Evolutionary conservation across 768 basidiomycete species (phyloP), one percentile per base, ranked within the genome.

Genomic region (Pulveroboletus ravenelii): DNA sequence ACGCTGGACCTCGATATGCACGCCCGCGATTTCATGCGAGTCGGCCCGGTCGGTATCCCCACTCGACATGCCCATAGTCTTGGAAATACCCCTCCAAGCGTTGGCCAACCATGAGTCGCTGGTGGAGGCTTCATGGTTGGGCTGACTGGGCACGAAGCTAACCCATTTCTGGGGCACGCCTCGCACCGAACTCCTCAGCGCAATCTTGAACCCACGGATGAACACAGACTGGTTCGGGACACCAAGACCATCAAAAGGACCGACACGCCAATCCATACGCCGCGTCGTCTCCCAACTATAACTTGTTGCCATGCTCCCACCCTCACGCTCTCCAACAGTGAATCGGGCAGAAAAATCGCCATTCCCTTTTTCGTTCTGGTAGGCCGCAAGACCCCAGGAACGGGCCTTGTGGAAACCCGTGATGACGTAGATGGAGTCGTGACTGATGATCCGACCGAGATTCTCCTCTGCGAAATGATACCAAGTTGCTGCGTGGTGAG

Each of bases 401-500:
- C 52, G 53, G 3, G 62, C 59, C 20, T 54, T 62, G 46, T 64
- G 52, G 7, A 62, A 31, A 1, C 62, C 62, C 5, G 60, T 72
- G 36, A 72, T 60, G 32, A 72, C 56, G 34, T 72, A 72, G 37
- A 70, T 58, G 15, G 63, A 50, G 10, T 68, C 64, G 35, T 65
- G 65, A 35, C 61, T 61, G n/a, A 62, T 62, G 47, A 54, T 55
- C 41, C 63, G 61, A 9, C 63, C 63, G 43, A 65, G 61, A 0
- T 54, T 45, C 23, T 50, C 55, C 48, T 65, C 60, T 9, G 58
- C 66, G 18, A 65, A 66, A 29, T 47, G 50, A 48, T 70, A 72
- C 70, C 71, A 72, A 6, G 55, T 47, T 13, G 47, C 48, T 0
- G 63, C 69, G 47, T 71, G 42, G 27, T 51, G 35, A 30, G 50